Conservation (phyloP, 345 rosid species). For the Xanthoceras sorbifolium region DNA sequence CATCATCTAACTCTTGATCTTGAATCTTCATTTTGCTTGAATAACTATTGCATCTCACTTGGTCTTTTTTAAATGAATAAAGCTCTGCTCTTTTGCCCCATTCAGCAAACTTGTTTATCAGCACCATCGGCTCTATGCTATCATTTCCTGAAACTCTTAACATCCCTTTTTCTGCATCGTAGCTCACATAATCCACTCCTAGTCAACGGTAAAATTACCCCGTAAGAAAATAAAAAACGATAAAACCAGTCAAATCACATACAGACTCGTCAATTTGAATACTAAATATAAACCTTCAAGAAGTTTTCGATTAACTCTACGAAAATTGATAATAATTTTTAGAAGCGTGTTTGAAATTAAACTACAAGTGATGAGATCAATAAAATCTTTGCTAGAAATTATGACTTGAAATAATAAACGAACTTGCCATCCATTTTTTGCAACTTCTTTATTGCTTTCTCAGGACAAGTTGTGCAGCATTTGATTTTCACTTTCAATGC, state of each 20-base stretch:
- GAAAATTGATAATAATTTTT: too few relatives aligned
- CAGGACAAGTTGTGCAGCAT: background rate
- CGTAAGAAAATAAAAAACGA: background rate
- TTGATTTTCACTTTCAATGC: slow-evolving; percentile 9
- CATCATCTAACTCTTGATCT: background rate
- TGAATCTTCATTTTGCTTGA: background rate
- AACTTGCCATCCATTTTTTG: background rate
- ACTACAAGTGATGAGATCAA: too few relatives aligned
- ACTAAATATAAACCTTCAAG: too few relatives aligned
- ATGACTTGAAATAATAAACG: background rate
- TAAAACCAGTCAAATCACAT: too few relatives aligned
- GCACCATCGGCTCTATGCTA: background rate
- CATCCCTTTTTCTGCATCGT: background rate
- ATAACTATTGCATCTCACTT: background rate
- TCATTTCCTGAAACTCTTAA: background rate
- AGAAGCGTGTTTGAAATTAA: too few relatives aligned
- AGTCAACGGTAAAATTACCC: background rate
- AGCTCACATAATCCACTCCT: slow-evolving; percentile 12
- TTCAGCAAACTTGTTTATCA: slow-evolving; percentile 1
- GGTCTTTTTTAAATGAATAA: background rate
- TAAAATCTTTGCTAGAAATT: background rate
- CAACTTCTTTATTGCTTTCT: slow-evolving; percentile 12
- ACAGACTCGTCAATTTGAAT: too few relatives aligned
- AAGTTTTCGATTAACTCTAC: too few relatives aligned
- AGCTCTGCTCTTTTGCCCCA: slow-evolving; percentile 20